phyloP scores from a whole-genome alignment of 1,284 basidiomycete species.

The Baeospora myosura region DNA sequence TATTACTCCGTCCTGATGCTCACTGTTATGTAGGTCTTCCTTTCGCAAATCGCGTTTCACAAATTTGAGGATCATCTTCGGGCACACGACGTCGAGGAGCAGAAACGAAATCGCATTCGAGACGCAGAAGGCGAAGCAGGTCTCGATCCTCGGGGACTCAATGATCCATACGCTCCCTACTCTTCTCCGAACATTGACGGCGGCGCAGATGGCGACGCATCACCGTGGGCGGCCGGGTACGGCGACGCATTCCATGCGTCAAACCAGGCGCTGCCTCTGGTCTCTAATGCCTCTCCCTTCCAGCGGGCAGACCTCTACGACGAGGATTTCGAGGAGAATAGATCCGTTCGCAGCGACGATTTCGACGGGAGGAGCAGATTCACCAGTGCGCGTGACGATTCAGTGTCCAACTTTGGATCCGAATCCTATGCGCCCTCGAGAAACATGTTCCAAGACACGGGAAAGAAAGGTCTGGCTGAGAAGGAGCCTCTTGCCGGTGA shows the following conservation, averaged over 20 bases:
- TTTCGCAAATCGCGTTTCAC: constrained; percentile 85
- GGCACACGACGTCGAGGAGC: constrained; percentile 76
- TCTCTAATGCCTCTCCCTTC: constrained; percentile 73
- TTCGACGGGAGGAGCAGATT: constrained; percentile 69
- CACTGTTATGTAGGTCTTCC: constrained; percentile 62
- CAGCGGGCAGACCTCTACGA: constrained; percentile 63
- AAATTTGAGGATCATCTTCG: constrained; percentile 85
- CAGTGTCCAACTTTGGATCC: constrained; percentile 73
- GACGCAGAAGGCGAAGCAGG: constrained; percentile 73
- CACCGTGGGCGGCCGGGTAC: constrained; percentile 41
- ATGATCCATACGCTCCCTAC: constrained; percentile 77
- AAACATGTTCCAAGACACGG: constrained; percentile 87
- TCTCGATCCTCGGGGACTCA: constrained; percentile 58
- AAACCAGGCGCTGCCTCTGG: constrained; percentile 62
- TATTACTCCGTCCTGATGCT: constrained; percentile 6
- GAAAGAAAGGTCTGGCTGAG: constrained; percentile 66
- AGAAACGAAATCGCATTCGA: constrained; percentile 66
- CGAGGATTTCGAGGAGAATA: constrained; percentile 75
- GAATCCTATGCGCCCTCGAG: constrained; percentile 90
- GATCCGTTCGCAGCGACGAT: constrained; percentile 69
- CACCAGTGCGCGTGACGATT: constrained; percentile 71
- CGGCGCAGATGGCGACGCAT: constrained; percentile 24
- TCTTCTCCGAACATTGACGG: constrained; percentile 40
- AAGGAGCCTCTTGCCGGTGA: constrained; percentile 79
- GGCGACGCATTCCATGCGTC: constrained; percentile 50